Base-by-base conservation (phyloP, 2,329 filamentous ascomycete species). In the Colletotrichum camelliae region DNA sequence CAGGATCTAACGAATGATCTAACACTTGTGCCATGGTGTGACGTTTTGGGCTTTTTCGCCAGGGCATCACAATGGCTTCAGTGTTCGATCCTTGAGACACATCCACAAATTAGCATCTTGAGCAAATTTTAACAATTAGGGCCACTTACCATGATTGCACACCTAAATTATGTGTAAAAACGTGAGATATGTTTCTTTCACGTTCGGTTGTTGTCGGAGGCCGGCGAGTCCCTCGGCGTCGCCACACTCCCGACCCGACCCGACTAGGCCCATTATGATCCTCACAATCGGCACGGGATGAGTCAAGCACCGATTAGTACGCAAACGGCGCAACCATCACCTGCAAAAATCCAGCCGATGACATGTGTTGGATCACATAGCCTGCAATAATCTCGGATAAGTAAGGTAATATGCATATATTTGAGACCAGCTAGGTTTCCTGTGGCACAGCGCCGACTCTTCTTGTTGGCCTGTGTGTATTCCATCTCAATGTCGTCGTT, bases 61-160 rank as follows among this genome's bases (percentile, higher is more conserved):
- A 43, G 9, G 4, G 2, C 1, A 18, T 12, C 4, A n/a, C 2
- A 12, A 48, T 21, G 10, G 43, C 39, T 13, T 24, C 2, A 6
- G 43, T 21, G 10, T 21, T 4, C 0, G 13, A 0, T 24, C 1
- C 43, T 21, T 12, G 10, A 4, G 1, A 21, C 6, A 52, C 0
- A 0, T 52, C 43, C 43, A 13, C 10, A 10, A 7, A 52, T 1
- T 0, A 1, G 39, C 1, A 10, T 18, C 10, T n/a, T 12, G 3
- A 48, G 43, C 0, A 5, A 0, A 7, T 43, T n/a, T 21, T 3
- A 35, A 12, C 0, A 21, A 12, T 48, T 0, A 48, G 6, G 18
- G 0, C 4, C 1, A 21, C 18, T 48, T 48, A 9, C n/a, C n/a
- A 10, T 43, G 8, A 43, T 18, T 12, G 18, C 10, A 3, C 9